These are phyloP conservation scores for Arctostaphylos glauca DNA, from an alignment of 148 eudicot genomes.

Conservation along the genomic window DNA sequence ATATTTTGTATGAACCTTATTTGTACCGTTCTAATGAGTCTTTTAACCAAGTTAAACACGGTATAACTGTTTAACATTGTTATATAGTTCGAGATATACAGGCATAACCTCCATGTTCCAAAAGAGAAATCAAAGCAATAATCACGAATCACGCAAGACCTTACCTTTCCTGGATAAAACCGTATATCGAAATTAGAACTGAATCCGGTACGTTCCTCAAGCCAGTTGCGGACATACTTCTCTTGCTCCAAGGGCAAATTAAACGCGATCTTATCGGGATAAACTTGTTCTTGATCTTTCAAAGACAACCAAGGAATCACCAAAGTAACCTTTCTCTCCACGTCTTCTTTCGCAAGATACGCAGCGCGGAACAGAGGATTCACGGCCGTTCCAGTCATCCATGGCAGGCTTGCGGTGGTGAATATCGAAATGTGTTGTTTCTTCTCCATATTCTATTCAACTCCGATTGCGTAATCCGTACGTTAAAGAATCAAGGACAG, in stretches of 20 bases:
- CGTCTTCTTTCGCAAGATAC: conserved; percentile 69
- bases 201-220: conserved; percentile 70
- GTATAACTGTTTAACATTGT: too few species aligned
- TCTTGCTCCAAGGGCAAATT: conserved; percentile 66
- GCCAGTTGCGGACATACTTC: conserved; percentile 75
- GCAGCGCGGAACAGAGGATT: conserved; percentile 94
- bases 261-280: conserved; percentile 67
- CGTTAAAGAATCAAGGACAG: neutral
- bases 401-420: conserved; percentile 97
- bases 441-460: conserved; percentile 48
- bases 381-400: conserved; percentile 97
- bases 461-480: neutral
- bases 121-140: conserved; percentile 11
- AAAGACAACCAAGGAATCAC: conserved; percentile 85
- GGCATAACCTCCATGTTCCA: neutral
- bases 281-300: conserved; percentile 70
- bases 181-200: conserved; percentile 51
- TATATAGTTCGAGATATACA: too few species aligned
- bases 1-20: too few species aligned
- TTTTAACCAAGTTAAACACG: too few species aligned
- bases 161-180: conserved; percentile 87
- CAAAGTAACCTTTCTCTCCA: conserved; percentile 61
- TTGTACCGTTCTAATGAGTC: too few species aligned
- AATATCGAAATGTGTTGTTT: conserved; percentile 80
- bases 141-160: neutral